Conservation (phyloP, 75 land plant genomes). For the Picea glauca region DNA sequence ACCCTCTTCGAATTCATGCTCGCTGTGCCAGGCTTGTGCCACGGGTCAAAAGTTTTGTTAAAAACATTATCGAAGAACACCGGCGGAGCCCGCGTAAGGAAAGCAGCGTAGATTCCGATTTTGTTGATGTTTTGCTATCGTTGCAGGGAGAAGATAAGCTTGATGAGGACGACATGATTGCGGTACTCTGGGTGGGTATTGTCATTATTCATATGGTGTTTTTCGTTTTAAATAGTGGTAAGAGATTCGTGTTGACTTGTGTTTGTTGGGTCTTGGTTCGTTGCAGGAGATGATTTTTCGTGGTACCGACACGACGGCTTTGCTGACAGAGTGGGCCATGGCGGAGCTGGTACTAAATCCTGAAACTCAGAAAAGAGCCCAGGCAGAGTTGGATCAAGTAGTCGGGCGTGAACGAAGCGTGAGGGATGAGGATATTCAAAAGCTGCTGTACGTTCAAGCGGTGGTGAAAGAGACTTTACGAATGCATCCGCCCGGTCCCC, state of each 20-base stretch:
- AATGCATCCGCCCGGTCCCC: slow-evolving; percentile 77
- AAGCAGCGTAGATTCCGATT: slow-evolving; percentile 22
- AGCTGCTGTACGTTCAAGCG: slow-evolving; percentile 57
- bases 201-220: neutral
- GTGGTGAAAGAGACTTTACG: slow-evolving; percentile 72
- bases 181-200: slow-evolving; percentile 72
- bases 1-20: slow-evolving; percentile 41
- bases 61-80: slow-evolving; percentile 54
- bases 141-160: slow-evolving; percentile 58
- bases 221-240: neutral
- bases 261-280: neutral
- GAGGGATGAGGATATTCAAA: slow-evolving; percentile 40
- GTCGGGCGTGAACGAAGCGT: slow-evolving; percentile 8
- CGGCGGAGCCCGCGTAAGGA: neutral
- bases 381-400: slow-evolving; percentile 45
- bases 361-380: slow-evolving; percentile 51
- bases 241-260: neutral
- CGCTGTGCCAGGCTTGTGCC: slow-evolving; percentile 64
- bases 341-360: slow-evolving; percentile 80
- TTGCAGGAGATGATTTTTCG: slow-evolving; percentile 86
- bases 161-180: slow-evolving; percentile 64
- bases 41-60: slow-evolving; percentile 56
- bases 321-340: slow-evolving; percentile 75
- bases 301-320: slow-evolving; percentile 82
- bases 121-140: slow-evolving; percentile 70